A percentile compares a stretch with the other conserved stretches of the same genome.
These are phyloP conservation scores for Coemansia sp. DNA, from an alignment of 192 early-diverging fungal genomes.

Conservation along the genomic window DNA sequence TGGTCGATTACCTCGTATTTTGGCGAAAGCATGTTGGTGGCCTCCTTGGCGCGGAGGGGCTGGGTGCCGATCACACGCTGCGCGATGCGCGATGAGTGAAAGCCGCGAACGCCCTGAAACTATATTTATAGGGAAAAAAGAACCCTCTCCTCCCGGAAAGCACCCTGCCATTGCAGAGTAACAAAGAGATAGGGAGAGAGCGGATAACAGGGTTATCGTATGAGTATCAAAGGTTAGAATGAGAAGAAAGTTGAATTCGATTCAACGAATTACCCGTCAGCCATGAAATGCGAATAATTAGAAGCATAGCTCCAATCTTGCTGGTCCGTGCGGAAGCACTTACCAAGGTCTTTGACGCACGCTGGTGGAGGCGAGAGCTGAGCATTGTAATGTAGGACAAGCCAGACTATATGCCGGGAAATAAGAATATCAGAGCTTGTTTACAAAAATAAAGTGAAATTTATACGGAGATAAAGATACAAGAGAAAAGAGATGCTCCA, in stretches of 20 bases:
- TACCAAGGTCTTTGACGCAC: slow-evolving; percentile 39
- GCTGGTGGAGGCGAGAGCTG: slow-evolving; percentile 36
- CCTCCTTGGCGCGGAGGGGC: slow-evolving; percentile 73
- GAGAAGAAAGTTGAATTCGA: background rate
- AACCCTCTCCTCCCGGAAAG: too few relatives aligned
- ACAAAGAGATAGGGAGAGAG: background rate
- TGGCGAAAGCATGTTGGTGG: slow-evolving; percentile 56
- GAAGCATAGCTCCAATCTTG: background rate
- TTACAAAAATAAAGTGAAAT: slow-evolving; percentile 10
- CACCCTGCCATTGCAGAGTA: too few relatives aligned
- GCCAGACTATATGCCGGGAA: background rate
- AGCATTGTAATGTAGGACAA: slow-evolving; percentile 27
- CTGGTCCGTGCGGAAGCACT: slow-evolving; percentile 20
- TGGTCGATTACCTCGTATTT: slow-evolving; percentile 97
- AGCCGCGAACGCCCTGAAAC: slow-evolving; percentile 53
- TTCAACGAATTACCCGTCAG: background rate
- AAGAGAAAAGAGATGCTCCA: slow-evolving; percentile 1
- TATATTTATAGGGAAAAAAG: slow-evolving; percentile 7
- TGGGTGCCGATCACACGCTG: slow-evolving; percentile 69
- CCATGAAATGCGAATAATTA: background rate
- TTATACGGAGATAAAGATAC: background rate
- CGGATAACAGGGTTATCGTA: background rate
- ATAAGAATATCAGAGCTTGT: background rate
- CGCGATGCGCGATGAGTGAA: slow-evolving; percentile 68
- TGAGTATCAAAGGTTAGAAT: too few relatives aligned